Evolutionary conservation across 257 asterid genomes (phyloP).

Genomic region (Schizonepeta tenuifolia): DNA sequence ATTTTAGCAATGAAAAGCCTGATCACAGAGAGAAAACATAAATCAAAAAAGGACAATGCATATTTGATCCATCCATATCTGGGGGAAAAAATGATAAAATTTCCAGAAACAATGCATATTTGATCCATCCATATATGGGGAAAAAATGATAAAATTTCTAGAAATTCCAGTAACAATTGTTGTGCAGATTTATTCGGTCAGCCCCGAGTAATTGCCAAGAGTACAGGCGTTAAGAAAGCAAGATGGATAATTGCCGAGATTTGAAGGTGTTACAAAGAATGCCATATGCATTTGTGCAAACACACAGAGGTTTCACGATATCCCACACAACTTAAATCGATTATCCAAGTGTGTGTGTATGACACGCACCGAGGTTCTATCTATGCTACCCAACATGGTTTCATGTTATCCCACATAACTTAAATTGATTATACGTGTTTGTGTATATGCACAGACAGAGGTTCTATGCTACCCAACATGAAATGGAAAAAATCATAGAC

Average conservation of each 20-base stretch:
- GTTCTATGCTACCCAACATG: neutral
- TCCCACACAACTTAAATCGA: too few species aligned
- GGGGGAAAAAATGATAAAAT: neutral
- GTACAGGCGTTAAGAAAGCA: neutral
- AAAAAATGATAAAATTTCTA: neutral
- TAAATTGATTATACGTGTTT: neutral
- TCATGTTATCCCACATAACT: too few species aligned
- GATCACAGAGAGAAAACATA: neutral
- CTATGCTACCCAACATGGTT: neutral
- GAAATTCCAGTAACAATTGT: neutral
- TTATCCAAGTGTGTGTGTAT: neutral
- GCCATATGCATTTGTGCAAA: neutral
- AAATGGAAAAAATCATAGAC: too few species aligned
- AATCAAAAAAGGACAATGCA: neutral
- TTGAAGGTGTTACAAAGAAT: neutral
- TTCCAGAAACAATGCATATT: neutral
- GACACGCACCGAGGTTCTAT: neutral
- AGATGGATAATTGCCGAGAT: neutral
- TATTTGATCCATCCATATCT: neutral
- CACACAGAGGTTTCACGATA: too few species aligned
- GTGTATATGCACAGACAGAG: neutral
- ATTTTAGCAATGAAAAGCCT: neutral
- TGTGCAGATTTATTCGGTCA: neutral
- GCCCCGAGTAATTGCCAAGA: neutral
- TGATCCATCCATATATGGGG: neutral